Evolutionary conservation across 306 rosid genomes (phyloP).

Genomic region (Castanea crenata): DNA sequence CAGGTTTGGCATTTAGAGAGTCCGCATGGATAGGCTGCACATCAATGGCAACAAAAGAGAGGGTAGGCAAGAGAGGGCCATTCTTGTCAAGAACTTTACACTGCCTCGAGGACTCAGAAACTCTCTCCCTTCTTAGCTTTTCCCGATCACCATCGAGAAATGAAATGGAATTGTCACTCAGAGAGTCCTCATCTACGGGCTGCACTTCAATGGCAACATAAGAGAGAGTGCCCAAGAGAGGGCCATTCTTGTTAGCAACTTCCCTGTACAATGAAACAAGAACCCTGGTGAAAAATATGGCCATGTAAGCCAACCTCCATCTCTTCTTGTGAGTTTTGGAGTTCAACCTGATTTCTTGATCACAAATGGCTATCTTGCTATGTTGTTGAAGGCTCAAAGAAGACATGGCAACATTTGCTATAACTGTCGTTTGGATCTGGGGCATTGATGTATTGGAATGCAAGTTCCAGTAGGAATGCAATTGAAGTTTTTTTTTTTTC

Average conservation of each 20-base stretch:
- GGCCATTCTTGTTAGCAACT: background rate
- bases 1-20: too few relatives aligned
- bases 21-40: background rate
- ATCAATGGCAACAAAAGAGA: constrained; percentile 18
- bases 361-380: background rate
- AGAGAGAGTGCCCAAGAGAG: constrained; percentile 12
- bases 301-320: constrained; percentile 3
- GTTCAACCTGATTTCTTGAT: background rate
- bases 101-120: too few relatives aligned
- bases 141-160: background rate
- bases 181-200: too few relatives aligned
- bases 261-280: constrained; percentile 11
- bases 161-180: background rate
- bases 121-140: background rate
- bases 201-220: constrained; percentile 8
- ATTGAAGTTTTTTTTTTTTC: too few relatives aligned
- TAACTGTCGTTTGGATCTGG: too few relatives aligned
- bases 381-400: background rate
- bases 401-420: background rate
- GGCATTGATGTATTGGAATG: too few relatives aligned
- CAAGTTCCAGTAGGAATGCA: too few relatives aligned
- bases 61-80: constrained; percentile 7
- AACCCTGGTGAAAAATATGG: constrained; percentile 13
- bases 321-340: background rate
- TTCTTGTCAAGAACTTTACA: constrained; percentile 1